phyloP scores from a whole-genome alignment of 805 yeast species.

The Metschnikowia gelsemii region DNA sequence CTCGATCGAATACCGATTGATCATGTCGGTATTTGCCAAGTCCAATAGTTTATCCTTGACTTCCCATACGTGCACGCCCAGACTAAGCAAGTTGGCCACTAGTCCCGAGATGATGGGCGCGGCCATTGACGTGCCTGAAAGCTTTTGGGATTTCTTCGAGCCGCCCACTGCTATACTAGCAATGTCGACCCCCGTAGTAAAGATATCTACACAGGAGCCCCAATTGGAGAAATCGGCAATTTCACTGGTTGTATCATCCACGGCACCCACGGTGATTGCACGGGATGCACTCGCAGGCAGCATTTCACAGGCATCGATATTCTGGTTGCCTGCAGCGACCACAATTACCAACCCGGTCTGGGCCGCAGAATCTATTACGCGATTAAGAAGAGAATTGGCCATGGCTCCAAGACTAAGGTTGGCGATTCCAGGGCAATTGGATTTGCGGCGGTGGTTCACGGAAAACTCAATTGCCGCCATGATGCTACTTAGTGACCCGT shows the following conservation, averaged over 20 bases:
- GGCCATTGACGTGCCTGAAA: constrained; percentile 21
- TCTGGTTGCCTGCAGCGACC: constrained; percentile 86
- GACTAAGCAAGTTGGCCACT: constrained; percentile 19
- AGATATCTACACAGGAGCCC: constrained; percentile 88
- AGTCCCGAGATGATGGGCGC: constrained; percentile 21
- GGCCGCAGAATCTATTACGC: constrained; percentile 73
- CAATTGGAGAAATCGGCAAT: constrained; percentile 84
- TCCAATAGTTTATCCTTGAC: constrained; percentile 14
- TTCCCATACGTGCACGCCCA: constrained; percentile 15
- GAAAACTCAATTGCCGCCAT: constrained; percentile 67
- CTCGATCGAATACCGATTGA: constrained; percentile 8
- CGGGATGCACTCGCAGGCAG: constrained; percentile 79
- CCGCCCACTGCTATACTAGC: constrained; percentile 49
- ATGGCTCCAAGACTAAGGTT: constrained; percentile 81
- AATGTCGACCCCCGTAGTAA: constrained; percentile 77
- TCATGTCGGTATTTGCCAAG: constrained; percentile 12
- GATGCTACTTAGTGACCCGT: constrained; percentile 66
- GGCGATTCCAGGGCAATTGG: constrained; percentile 53
- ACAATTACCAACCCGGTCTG: constrained; percentile 70
- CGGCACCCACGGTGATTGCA: constrained; percentile 85
- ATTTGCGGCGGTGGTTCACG: constrained; percentile 51
- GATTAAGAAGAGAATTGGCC: constrained; percentile 62
- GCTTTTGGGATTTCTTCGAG: constrained; percentile 14
- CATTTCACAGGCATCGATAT: constrained; percentile 73
- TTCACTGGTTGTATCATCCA: constrained; percentile 68